Conservation (phyloP, 306 rosid species). For the Corylus avellana region DNA sequence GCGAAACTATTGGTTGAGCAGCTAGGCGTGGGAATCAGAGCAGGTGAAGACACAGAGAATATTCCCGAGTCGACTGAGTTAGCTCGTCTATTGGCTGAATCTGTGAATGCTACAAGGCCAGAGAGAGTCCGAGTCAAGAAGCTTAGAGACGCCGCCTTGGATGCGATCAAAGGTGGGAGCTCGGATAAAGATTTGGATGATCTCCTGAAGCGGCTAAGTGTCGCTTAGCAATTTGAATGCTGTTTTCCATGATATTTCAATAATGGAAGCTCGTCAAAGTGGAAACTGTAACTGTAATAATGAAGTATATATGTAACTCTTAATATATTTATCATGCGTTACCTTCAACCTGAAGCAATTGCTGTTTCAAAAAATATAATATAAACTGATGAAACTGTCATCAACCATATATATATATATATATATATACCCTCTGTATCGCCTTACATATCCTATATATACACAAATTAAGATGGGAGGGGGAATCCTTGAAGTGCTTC, state of each 20-base stretch:
- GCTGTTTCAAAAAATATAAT: neutral
- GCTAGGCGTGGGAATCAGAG: constrained; percentile 34
- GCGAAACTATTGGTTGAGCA: constrained; percentile 43
- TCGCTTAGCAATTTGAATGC: neutral
- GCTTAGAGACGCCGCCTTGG: constrained; percentile 24
- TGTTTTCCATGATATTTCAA: no score
- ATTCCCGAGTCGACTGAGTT: constrained; percentile 32
- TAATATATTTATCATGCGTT: no score
- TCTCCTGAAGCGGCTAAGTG: constrained; percentile 21
- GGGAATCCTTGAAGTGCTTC: constrained; percentile 70
- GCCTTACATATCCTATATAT: neutral
- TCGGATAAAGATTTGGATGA: constrained; percentile 41
- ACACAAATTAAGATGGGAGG: constrained; percentile 33
- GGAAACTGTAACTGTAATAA: no score
- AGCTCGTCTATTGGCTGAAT: constrained; percentile 15
- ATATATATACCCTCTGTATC: neutral
- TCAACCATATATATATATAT: neutral
- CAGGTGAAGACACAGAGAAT: constrained; percentile 30
- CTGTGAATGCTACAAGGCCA: constrained; percentile 3
- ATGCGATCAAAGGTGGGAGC: constrained; percentile 40
- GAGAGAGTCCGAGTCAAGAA: constrained; percentile 33
- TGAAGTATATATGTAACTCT: no score
- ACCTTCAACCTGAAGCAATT: neutral
- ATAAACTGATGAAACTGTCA: constrained; percentile 19
- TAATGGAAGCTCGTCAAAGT: no score